Conservation (phyloP, 371 early-diverging fungal genomes). For the Circinella umbellata region DNA sequence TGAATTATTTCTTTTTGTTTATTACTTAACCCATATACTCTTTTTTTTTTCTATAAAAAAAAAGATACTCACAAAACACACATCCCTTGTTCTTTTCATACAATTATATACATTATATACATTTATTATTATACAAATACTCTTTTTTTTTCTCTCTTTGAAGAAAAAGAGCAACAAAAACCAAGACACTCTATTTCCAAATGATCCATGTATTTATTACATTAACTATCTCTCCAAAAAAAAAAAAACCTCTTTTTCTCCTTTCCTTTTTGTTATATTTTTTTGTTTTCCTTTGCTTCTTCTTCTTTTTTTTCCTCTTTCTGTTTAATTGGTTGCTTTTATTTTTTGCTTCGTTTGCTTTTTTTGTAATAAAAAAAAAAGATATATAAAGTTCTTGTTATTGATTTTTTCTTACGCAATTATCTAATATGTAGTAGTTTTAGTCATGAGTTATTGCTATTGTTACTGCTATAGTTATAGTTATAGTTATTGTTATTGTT, state of each 20-base stretch:
- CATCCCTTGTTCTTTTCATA: too few species aligned
- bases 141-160: background rate
- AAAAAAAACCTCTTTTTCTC: background rate
- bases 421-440: too few species aligned
- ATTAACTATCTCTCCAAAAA: too few species aligned
- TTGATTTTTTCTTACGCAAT: too few species aligned
- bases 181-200: too few species aligned
- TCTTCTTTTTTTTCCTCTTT: background rate
- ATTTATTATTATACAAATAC: background rate
- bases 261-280: conserved; percentile 3
- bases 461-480: too few species aligned
- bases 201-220: too few species aligned
- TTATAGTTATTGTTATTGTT: too few species aligned
- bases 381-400: background rate
- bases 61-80: too few species aligned
- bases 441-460: too few species aligned
- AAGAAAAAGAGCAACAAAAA: too few species aligned
- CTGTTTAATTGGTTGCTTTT: conserved; percentile 10
- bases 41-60: background rate
- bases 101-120: background rate
- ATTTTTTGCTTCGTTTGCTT: conserved; percentile 7
- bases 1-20: background rate
- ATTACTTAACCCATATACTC: background rate
- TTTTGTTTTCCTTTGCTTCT: background rate
- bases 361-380: background rate